Evolutionary conservation across 257 asterid genomes (phyloP), one percentile per base, ranked within the genome.

Genomic region (Solanum sitiens): DNA sequence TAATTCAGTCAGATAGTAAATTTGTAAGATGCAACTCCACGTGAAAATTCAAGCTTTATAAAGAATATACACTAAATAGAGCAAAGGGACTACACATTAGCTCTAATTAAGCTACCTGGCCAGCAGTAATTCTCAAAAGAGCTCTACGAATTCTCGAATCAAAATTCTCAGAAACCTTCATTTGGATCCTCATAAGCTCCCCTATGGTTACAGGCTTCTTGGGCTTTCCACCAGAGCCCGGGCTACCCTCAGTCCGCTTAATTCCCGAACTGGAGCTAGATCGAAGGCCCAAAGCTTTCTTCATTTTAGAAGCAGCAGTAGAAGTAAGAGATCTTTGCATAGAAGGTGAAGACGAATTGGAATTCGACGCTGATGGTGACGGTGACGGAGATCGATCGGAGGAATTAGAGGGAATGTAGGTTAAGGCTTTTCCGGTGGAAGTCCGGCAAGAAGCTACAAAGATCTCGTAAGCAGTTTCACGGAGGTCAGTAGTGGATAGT

Each of bases 271-370:
- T 90, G 15, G 96, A 90, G 88, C 91, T 89, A 87, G 99, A 97
- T 96, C 95, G 94, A 91, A 97, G 89, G 83, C 99, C 99, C 93
- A 97, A 79, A 7, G 99, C 99, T 91, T 97, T 95, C 93, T 97
- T 97, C 99, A 97, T 97, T 93, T 95, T 97, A 37, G 98, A 94
- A 8, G 99, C 99, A 65, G 99, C 99, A 6, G 99, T 92, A 27
- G 98, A 95, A 30, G 99, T 95, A 89, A 95, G 86, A 12, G 99
- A 97, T 92, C 96, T 90, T 93, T 94, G 97, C 89, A 92, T 61
- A 33, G 90, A 86, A 27, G 94, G 92, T 42, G 89, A 86, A 18
- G 74, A 72, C 3, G 83, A 68, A 70, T 70, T 73, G 27, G 74
- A n/a, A 65, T 74, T 74, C 37, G 83, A 73, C 61, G 85, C 30